Percentiles rank a stretch among this genome's conserved stretches.
phyloP scores from a whole-genome alignment of 345 rosid species.

The Gynandropsis gynandra region DNA sequence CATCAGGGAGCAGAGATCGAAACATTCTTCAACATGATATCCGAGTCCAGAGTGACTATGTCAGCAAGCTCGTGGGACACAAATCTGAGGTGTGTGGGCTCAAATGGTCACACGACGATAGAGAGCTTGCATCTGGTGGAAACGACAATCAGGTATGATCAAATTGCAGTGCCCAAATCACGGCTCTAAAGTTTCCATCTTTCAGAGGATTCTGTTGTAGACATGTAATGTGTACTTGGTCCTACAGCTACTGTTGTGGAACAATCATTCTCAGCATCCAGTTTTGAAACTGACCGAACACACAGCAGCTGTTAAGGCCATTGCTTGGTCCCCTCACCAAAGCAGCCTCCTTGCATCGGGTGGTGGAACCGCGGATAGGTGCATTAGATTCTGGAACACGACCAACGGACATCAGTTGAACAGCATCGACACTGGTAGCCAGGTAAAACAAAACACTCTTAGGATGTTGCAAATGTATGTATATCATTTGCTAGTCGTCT shows the following conservation, averaged over 20 bases:
- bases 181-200: background rate
- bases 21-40: constrained; percentile 95
- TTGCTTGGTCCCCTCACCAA: constrained; percentile 98
- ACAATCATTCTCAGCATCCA: constrained; percentile 88
- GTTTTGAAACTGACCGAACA: constrained; percentile 70
- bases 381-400: constrained; percentile 95
- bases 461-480: background rate
- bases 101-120: constrained; percentile 94
- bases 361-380: constrained; percentile 96
- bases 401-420: constrained; percentile 76
- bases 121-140: constrained; percentile 99
- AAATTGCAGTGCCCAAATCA: constrained; percentile 1
- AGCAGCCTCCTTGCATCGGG: constrained; percentile 90
- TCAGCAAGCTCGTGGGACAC: constrained; percentile 82
- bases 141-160: constrained; percentile 84
- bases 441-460: constrained; percentile 29
- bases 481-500: background rate
- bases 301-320: constrained; percentile 98
- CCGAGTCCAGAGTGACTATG: constrained; percentile 59
- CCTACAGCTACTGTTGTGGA: constrained; percentile 94
- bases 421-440: constrained; percentile 93
- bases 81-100: constrained; percentile 96
- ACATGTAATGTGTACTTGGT: too few relatives aligned
- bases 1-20: constrained; percentile 95
- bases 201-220: constrained; percentile 7